Conservation (phyloP, 495 filamentous ascomycete species). For the Podospora tetraspora region DNA sequence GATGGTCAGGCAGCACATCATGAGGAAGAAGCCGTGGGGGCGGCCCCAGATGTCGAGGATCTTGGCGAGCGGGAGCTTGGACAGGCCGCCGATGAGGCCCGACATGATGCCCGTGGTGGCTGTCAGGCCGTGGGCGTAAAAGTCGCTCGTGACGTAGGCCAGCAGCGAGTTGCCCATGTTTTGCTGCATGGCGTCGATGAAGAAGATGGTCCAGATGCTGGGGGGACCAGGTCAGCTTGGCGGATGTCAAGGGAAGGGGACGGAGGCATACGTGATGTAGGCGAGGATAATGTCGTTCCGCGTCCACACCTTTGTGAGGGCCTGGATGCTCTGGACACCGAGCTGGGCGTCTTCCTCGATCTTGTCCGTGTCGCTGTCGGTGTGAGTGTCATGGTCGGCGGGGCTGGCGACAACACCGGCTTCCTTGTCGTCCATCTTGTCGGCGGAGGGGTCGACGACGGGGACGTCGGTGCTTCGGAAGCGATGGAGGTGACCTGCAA, state of each 20-base stretch:
- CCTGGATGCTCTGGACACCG: slow-evolving; percentile 26
- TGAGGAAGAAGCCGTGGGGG: slow-evolving; percentile 42
- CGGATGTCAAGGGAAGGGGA: not conserved
- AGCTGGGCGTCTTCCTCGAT: slow-evolving; percentile 22
- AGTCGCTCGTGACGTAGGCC: slow-evolving; percentile 15
- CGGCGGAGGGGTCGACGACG: slow-evolving; percentile 16
- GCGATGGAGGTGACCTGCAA: slow-evolving; percentile 10
- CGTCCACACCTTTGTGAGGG: slow-evolving; percentile 27
- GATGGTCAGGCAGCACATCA: slow-evolving; percentile 36
- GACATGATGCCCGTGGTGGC: slow-evolving; percentile 46
- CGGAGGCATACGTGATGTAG: slow-evolving; percentile 23
- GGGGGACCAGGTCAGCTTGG: not conserved
- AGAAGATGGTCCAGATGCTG: slow-evolving; percentile 51
- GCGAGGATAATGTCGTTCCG: slow-evolving; percentile 19
- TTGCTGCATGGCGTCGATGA: slow-evolving; percentile 45
- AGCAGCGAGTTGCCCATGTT: slow-evolving; percentile 22
- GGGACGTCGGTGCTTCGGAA: slow-evolving; percentile 13
- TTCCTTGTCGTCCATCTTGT: slow-evolving; percentile 22
- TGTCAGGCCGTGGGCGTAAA: slow-evolving; percentile 44
- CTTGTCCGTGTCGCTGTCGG: slow-evolving; percentile 19
- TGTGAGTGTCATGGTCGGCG: not conserved
- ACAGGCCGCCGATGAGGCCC: slow-evolving; percentile 55
- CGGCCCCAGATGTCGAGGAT: slow-evolving; percentile 61
- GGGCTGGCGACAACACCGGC: slow-evolving; percentile 8
- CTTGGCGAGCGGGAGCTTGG: slow-evolving; percentile 59